Percentiles rank a stretch among this genome's conserved stretches.
phyloP scores from a whole-genome alignment of 306 rosid species.

The Quercus variabilis region DNA sequence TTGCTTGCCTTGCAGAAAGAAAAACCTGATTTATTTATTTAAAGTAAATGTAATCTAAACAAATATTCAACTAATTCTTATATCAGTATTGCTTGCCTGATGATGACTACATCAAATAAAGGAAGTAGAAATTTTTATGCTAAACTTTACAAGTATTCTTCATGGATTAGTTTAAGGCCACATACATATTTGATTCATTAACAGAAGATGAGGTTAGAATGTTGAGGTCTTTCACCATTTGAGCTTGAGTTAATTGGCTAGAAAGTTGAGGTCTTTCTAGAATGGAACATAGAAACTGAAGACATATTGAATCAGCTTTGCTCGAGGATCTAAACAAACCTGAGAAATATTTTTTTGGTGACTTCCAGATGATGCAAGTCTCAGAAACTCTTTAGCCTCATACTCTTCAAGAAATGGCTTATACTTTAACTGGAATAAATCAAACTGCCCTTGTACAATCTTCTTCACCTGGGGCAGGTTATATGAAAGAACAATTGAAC shows the following conservation, averaged over 20 bases:
- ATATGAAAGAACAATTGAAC: conserved; percentile 18
- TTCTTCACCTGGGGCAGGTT: conserved; percentile 62
- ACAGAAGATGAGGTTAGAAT: not conserved
- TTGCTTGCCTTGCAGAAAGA: not conserved
- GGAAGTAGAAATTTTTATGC: conserved; percentile 3
- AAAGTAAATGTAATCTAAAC: not conserved
- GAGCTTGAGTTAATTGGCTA: not conserved
- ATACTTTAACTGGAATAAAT: conserved; percentile 66
- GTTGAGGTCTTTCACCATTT: not conserved
- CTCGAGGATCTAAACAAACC: conserved; percentile 39
- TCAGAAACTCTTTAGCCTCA: conserved; percentile 60
- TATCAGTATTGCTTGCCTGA: not conserved
- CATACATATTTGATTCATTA: not conserved
- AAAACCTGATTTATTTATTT: not conserved
- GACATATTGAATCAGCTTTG: not conserved
- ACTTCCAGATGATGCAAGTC: conserved; percentile 41
- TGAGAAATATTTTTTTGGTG: conserved; percentile 49
- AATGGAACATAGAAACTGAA: not conserved
- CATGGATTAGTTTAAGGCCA: not conserved
- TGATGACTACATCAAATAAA: not conserved
- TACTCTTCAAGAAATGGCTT: conserved; percentile 73
- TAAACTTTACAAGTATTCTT: not conserved
- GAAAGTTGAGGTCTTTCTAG: not conserved
- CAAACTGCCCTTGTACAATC: conserved; percentile 77
- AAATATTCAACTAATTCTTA: not conserved